phyloP scores from a whole-genome alignment of 2,329 filamentous ascomycete species.

The Blastomyces emzantsi region DNA sequence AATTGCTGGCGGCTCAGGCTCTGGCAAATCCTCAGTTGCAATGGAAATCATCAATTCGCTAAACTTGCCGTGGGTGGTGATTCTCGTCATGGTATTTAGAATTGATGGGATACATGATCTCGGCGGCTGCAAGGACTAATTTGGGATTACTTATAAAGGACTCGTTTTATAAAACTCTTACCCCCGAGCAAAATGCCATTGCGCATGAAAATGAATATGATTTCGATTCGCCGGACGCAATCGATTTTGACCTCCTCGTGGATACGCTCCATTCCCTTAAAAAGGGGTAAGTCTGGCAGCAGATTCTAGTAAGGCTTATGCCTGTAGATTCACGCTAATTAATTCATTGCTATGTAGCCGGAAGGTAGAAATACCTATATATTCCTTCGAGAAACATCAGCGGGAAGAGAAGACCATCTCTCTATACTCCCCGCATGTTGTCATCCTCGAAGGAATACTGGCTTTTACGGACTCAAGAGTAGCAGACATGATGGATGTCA shows the following conservation, averaged over 20 bases:
- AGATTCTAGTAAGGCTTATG: background rate
- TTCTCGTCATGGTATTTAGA: constrained; percentile 78
- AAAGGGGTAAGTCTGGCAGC: constrained; percentile 57
- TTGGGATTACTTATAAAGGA: constrained; percentile 49
- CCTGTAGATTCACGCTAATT: constrained; percentile 14
- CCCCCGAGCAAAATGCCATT: constrained; percentile 63
- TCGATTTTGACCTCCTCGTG: constrained; percentile 87
- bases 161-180: constrained; percentile 91
- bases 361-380: constrained; percentile 76
- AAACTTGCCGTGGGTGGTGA: constrained; percentile 95
- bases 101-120: constrained; percentile 1
- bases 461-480: constrained; percentile 84
- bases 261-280: constrained; percentile 75
- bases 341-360: constrained; percentile 23
- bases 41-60: constrained; percentile 82
- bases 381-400: constrained; percentile 89
- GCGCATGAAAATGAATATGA: constrained; percentile 91
- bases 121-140: constrained; percentile 16
- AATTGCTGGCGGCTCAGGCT: constrained; percentile 89
- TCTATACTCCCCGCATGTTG: constrained; percentile 92
- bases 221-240: constrained; percentile 87
- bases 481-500: constrained; percentile 80
- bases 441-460: constrained; percentile 93
- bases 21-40: constrained; percentile 88
- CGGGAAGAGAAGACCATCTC: constrained; percentile 69